A percentile compares a stretch with the other conserved stretches of the same genome.
phyloP scores from a whole-genome alignment of 306 rosid species.

The Inga leiocalycina region DNA sequence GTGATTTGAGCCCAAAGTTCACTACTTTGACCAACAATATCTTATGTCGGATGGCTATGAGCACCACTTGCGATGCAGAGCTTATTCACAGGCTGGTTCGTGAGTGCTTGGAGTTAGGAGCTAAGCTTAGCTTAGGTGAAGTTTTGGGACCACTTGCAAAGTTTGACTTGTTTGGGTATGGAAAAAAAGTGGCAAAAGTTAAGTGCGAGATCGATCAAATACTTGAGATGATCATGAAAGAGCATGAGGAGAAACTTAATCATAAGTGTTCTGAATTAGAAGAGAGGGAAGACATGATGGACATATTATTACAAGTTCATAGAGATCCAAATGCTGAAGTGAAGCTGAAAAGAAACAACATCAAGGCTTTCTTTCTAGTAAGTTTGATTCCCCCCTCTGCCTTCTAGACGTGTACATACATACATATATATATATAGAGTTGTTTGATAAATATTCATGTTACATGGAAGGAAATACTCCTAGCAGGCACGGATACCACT shows the following conservation, averaged over 20 bases:
- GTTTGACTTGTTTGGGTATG: constrained; percentile 63
- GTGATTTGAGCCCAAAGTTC: constrained; percentile 43
- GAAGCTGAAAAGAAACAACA: constrained; percentile 50
- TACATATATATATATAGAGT: neutral
- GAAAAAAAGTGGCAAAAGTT: constrained; percentile 40
- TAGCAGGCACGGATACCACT: constrained; percentile 55
- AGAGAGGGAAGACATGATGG: constrained; percentile 51
- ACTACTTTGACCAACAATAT: constrained; percentile 51
- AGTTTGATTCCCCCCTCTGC: constrained; percentile 10
- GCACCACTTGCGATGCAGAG: constrained; percentile 50
- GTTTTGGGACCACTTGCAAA: constrained; percentile 57
- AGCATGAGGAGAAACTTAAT: constrained; percentile 47
- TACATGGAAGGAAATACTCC: constrained; percentile 44
- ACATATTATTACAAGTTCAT: constrained; percentile 50
- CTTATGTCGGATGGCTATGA: constrained; percentile 62
- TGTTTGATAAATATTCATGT: neutral
- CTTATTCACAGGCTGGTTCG: constrained; percentile 42
- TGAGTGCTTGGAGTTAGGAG: constrained; percentile 46
- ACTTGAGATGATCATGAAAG: constrained; percentile 54
- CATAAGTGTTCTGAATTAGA: neutral
- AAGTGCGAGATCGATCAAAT: constrained; percentile 48
- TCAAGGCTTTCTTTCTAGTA: constrained; percentile 69
- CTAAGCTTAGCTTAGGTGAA: constrained; percentile 67
- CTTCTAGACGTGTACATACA: neutral
- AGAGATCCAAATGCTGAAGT: constrained; percentile 56